Evolutionary conservation across 2,329 filamentous ascomycete genomes (phyloP).

Genomic region (Phaeosphaeria sp.): DNA sequence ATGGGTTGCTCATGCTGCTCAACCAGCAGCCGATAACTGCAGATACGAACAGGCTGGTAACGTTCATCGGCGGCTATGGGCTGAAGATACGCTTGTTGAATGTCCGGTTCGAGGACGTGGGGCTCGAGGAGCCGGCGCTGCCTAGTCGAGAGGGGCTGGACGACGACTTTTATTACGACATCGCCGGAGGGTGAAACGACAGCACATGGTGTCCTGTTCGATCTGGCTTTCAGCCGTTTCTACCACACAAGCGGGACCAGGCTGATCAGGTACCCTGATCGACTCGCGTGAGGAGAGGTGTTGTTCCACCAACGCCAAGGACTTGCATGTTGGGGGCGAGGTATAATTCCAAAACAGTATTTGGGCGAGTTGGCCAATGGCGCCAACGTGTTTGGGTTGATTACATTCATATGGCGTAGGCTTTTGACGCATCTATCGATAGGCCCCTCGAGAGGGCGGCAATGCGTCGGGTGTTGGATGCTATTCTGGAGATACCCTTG

Average conservation of each 20-base stretch:
- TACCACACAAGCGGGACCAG: background rate
- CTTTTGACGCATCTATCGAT: background rate
- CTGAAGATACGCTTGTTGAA: slow-evolving; percentile 92
- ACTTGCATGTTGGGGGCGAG: background rate
- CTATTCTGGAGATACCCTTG: slow-evolving; percentile 39
- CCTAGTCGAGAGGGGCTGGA: slow-evolving; percentile 85
- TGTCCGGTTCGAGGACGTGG: slow-evolving; percentile 83
- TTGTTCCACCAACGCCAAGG: background rate
- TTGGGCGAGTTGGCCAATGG: background rate
- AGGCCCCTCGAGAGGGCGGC: slow-evolving; percentile 1
- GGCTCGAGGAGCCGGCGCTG: slow-evolving; percentile 72
- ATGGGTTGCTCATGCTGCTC: slow-evolving; percentile 91
- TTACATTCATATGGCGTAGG: background rate
- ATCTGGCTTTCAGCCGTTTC: slow-evolving; percentile 5
- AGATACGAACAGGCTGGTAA: slow-evolving; percentile 89
- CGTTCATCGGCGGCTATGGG: slow-evolving; percentile 86
- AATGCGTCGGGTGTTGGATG: slow-evolving; percentile 13
- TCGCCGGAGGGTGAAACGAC: slow-evolving; percentile 40
- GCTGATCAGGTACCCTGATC: background rate
- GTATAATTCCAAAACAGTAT: background rate
- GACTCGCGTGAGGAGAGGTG: background rate
- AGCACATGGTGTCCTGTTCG: slow-evolving; percentile 2
- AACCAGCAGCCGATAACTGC: slow-evolving; percentile 97
- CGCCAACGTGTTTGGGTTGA: background rate
- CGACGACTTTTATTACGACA: slow-evolving; percentile 91